phyloP scores from a whole-genome alignment of 2,329 filamentous ascomycete genomes.

The Colletotrichum australisinense region DNA sequence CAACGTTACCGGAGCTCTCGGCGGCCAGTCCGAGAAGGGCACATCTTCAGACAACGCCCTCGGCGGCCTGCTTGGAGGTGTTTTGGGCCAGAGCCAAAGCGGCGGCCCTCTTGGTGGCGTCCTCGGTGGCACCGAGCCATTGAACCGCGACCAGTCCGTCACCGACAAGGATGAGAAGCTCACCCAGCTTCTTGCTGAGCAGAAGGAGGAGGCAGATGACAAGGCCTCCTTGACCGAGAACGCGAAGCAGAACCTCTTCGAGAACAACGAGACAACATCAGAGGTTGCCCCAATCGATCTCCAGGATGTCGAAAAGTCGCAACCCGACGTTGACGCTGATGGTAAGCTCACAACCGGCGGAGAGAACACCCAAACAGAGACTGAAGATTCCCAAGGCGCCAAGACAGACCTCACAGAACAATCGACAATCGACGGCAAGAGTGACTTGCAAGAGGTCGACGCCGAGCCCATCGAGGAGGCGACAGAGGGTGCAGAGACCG shows the following conservation, averaged over 20 bases:
- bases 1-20: conserved; percentile 2
- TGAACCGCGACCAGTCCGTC: conserved; percentile 26
- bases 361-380: conserved; percentile 34
- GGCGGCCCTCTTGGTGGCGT: conserved; percentile 23
- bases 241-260: conserved; percentile 36
- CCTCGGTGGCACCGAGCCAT: conserved; percentile 21
- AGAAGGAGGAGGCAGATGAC: conserved; percentile 25
- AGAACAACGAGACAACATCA: conserved; percentile 32
- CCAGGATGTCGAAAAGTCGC: conserved; percentile 28
- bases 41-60: conserved; percentile 11
- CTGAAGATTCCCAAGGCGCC: conserved; percentile 33
- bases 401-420: conserved; percentile 34
- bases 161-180: conserved; percentile 35
- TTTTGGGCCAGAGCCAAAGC: conserved; percentile 21
- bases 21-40: conserved; percentile 12
- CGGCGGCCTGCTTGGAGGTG: conserved; percentile 8
- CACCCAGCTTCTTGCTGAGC: conserved; percentile 27
- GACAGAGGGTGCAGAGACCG: background rate
- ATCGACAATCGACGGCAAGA: conserved; percentile 24
- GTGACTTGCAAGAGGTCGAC: conserved; percentile 31
- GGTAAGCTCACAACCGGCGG: conserved; percentile 30
- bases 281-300: conserved; percentile 35
- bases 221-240: conserved; percentile 29
- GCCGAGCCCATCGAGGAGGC: conserved; percentile 30
- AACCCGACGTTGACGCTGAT: conserved; percentile 15